Conservation (phyloP, 2,329 filamentous ascomycete genomes). For the Diaporthe citri region DNA sequence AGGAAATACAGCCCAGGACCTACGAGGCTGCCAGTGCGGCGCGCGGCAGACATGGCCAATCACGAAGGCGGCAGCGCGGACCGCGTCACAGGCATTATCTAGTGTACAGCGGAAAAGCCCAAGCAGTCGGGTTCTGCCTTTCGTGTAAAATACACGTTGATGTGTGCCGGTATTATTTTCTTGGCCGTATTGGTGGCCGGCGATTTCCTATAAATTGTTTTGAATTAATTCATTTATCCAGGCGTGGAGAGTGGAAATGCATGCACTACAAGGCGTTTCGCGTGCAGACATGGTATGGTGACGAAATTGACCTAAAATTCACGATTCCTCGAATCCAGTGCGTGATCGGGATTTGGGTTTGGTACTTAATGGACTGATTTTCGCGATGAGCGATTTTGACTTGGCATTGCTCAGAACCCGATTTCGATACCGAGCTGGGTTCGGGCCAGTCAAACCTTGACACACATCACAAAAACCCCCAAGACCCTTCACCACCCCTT, state of each 20-base stretch:
- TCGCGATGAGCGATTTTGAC: constrained; percentile 21
- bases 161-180: too few relatives aligned
- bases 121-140: too few relatives aligned
- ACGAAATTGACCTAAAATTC: neutral
- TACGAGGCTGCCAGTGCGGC: neutral
- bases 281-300: neutral
- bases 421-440: neutral
- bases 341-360: constrained; percentile 22
- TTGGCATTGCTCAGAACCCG: neutral
- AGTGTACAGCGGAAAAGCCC: too few relatives aligned
- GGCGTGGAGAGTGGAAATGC: too few relatives aligned
- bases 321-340: neutral
- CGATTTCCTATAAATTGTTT: too few relatives aligned
- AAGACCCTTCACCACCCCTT: too few relatives aligned
- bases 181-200: too few relatives aligned
- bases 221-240: neutral
- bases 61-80: neutral
- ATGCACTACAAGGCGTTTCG: too few relatives aligned
- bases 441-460: neutral
- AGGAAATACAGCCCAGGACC: neutral
- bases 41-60: constrained; percentile 1
- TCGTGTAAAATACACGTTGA: too few relatives aligned
- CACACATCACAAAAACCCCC: neutral
- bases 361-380: constrained; percentile 20
- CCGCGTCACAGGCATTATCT: too few relatives aligned